A percentile compares a stretch with the other conserved stretches of the same genome.
These are phyloP conservation scores for Lepiota venenata DNA, from an alignment of 768 basidiomycete genomes.

Conservation along the genomic window DNA sequence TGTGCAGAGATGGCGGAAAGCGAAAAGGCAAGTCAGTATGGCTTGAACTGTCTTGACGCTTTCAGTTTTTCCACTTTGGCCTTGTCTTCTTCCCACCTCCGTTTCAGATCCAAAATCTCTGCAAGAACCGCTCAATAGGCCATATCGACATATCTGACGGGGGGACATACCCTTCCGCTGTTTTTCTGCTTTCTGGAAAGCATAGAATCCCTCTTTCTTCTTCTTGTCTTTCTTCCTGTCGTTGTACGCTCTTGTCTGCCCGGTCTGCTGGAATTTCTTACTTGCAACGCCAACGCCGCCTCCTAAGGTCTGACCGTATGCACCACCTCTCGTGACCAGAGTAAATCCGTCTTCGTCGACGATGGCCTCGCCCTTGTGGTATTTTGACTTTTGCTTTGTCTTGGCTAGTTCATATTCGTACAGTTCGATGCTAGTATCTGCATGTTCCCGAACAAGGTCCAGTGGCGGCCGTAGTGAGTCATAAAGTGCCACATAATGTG, in stretches of 20 bases:
- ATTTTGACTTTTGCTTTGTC: constrained; percentile 58
- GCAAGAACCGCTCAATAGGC: background rate
- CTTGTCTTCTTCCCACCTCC: constrained; percentile 87
- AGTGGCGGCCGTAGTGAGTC: constrained; percentile 72
- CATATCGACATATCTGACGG: constrained; percentile 5
- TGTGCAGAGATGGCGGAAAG: too few species aligned
- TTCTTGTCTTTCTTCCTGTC: constrained; percentile 56
- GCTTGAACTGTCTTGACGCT: constrained; percentile 78
- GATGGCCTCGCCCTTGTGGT: constrained; percentile 81
- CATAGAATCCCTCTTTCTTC: constrained; percentile 80
- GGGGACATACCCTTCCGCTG: constrained; percentile 68
- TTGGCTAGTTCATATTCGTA: constrained; percentile 74
- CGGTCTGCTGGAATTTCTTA: constrained; percentile 63
- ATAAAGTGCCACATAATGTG: constrained; percentile 68
- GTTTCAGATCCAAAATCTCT: constrained; percentile 75
- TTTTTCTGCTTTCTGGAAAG: constrained; percentile 88
- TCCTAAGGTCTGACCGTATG: constrained; percentile 84
- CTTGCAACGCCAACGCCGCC: constrained; percentile 67
- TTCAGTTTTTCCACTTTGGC: constrained; percentile 79
- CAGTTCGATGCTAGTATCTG: constrained; percentile 71
- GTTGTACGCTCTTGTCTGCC: constrained; percentile 41
- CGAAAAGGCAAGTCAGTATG: constrained; percentile 50
- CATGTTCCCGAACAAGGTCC: constrained; percentile 69
- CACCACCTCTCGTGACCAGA: constrained; percentile 88
- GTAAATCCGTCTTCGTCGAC: constrained; percentile 96